Conservation (phyloP, 2,329 filamentous ascomycete genomes). For the Apiospora marii region DNA sequence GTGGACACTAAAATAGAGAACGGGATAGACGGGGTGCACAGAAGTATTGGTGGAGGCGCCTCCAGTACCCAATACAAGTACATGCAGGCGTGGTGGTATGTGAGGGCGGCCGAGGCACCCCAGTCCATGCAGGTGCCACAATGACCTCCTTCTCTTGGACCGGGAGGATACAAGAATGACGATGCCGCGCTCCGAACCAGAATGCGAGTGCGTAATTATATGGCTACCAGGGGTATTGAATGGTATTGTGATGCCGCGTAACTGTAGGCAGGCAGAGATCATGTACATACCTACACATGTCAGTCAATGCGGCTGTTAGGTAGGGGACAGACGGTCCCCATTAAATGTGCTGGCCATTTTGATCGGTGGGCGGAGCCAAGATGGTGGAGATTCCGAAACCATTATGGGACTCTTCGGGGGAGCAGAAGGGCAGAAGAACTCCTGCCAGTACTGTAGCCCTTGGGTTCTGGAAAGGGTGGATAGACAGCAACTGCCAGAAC, state of each 20-base stretch:
- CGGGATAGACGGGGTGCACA: not conserved
- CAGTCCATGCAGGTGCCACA: constrained; percentile 29
- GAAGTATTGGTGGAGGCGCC: constrained; percentile 3
- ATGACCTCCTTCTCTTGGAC: constrained; percentile 8
- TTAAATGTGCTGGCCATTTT: constrained; percentile 1
- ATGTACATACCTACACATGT: not conserved
- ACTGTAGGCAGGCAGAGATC: not conserved
- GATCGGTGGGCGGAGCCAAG: constrained; percentile 7
- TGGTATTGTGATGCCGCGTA: not conserved
- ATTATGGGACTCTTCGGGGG: constrained; percentile 8
- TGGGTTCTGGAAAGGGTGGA: constrained; percentile 16
- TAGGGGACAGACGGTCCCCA: not conserved
- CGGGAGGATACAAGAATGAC: not conserved
- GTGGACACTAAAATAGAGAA: not conserved
- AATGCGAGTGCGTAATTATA: not conserved
- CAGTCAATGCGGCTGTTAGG: not conserved
- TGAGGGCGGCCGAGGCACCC: constrained; percentile 17
- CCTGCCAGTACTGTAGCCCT: constrained; percentile 2
- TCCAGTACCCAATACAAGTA: constrained; percentile 13
- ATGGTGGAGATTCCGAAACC: constrained; percentile 15
- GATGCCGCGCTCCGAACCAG: not conserved
- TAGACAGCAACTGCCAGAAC: constrained; percentile 3
- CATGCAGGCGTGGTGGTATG: not conserved
- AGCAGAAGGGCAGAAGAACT: constrained; percentile 10
- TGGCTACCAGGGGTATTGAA: not conserved